These are phyloP conservation scores for Debaryomyces singareniensis DNA, from an alignment of 1,139 yeast species.

Conservation along the genomic window DNA sequence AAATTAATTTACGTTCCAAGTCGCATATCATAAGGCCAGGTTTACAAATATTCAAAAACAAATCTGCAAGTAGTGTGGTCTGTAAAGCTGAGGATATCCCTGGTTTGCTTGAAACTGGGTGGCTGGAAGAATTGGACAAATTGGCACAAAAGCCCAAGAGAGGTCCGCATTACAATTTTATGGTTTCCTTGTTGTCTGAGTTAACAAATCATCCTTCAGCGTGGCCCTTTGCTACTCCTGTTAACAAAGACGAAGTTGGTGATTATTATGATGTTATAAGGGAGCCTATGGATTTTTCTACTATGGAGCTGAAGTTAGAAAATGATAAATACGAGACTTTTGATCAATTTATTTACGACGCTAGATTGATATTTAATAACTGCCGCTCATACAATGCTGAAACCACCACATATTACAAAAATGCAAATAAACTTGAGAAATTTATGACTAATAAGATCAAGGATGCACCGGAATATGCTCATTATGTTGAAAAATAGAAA, in stretches of 20 bases:
- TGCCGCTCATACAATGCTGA: conserved; percentile 88
- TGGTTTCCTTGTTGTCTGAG: conserved; percentile 84
- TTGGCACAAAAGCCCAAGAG: conserved; percentile 92
- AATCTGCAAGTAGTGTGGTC: conserved; percentile 31
- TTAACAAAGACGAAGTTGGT: conserved; percentile 87
- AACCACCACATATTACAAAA: conserved; percentile 80
- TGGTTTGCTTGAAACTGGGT: conserved; percentile 86
- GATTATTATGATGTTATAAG: conserved; percentile 95
- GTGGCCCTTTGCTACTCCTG: conserved; percentile 98
- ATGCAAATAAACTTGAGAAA: conserved; percentile 89
- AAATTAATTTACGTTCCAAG: conserved; percentile 71
- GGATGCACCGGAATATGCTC: conserved; percentile 71
- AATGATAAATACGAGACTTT: conserved; percentile 86
- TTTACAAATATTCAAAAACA: conserved; percentile 59
- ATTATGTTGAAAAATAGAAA: conserved; percentile 19
- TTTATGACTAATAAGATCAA: conserved; percentile 74
- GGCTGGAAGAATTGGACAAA: conserved; percentile 98
- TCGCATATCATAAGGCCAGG: conserved; percentile 84
- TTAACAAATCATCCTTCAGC: conserved; percentile 93
- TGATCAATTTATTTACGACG: conserved; percentile 88
- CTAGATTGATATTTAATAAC: conserved; percentile 79
- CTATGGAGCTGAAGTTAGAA: conserved; percentile 92
- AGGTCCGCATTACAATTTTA: conserved; percentile 90
- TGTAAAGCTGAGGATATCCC: conserved; percentile 78
- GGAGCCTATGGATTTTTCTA: conserved; percentile 97